A percentile compares a stretch with the other conserved stretches of the same genome.
phyloP scores from a whole-genome alignment of 345 rosid genomes.

The Pistacia atlantica region DNA sequence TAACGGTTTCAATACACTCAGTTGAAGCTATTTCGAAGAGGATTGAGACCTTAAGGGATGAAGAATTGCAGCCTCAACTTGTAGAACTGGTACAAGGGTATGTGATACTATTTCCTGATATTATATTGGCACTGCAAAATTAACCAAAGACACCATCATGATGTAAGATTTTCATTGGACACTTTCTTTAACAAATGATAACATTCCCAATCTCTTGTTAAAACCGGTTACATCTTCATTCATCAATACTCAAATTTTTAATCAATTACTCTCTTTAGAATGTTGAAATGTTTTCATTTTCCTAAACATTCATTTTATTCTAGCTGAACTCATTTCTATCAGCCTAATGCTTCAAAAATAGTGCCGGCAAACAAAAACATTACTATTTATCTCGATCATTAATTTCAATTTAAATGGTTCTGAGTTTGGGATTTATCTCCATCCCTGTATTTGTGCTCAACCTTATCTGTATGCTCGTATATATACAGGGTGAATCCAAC shows the following conservation, averaged over 20 bases:
- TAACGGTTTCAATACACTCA: constrained; percentile 80
- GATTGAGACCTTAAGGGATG: constrained; percentile 86
- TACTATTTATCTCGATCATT: background rate
- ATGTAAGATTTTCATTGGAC: background rate
- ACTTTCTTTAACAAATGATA: background rate
- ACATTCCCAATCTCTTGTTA: no score
- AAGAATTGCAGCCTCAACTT: constrained; percentile 94
- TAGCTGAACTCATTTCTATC: background rate
- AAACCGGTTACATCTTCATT: background rate
- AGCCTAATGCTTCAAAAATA: background rate
- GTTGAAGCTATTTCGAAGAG: constrained; percentile 82
- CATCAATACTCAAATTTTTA: background rate
- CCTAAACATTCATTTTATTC: background rate
- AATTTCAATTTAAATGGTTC: background rate
- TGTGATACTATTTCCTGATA: constrained; percentile 10
- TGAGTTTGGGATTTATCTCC: no score
- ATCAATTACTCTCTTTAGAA: background rate
- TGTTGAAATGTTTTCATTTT: background rate
- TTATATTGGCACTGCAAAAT: background rate
- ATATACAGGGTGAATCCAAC: background rate
- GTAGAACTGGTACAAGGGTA: constrained; percentile 86
- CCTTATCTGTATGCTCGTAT: no score
- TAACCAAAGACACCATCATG: background rate
- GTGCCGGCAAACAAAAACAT: background rate
- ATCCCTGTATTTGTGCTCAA: no score